Evolutionary conservation across 75 land plant species (phyloP), one percentile per base, ranked within the genome.

Genomic region (Isoetes taiwanensis): DNA sequence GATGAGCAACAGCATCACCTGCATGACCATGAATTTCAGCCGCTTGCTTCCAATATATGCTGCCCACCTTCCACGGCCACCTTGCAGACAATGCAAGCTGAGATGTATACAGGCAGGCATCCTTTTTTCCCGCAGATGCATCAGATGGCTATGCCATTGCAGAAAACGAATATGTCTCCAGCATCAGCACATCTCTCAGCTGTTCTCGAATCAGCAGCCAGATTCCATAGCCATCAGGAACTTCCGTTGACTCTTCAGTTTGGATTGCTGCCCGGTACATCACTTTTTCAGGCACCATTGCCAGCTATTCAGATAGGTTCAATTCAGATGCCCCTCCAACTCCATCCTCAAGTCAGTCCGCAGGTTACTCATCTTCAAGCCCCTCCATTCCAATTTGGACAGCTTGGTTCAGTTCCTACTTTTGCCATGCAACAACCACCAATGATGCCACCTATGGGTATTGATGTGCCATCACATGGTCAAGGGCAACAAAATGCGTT

Each of bases 291-390:
- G 43, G 76, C 76, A 38, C 77, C 90, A 19, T 69, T 88, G 42
- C 95, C 95, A 29, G 87, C 97, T 21, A 91, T 91, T 55, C 97
- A 91, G 75, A 91, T 91, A 61, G 97, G 97, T 14, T 91, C 97
- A 14, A 91, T 91, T 34, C 95, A 81, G 64, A 90, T 80, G 94
- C 97, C 97, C 28, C 73, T 91, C 2, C 94, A 80, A 64, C 54
- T 90, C 8, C 97, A 75, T 64, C 76, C 82, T 20, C 94, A 73
- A 41, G 65, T 76, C 34, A 65, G 66, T 21, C 71, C 78, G 50
- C 77, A 84, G 2, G 38, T 86, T 34, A 31, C 82, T 25, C 97
- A 80, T 20, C 35, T 76, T 17, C 81, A 75, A 37, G 60, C 86
- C 57, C 77, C 95, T 32, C 31, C 74, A 0, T 80, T 87, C 63